Conservation (phyloP, 768 basidiomycete genomes). For the Trametes meyenii region DNA sequence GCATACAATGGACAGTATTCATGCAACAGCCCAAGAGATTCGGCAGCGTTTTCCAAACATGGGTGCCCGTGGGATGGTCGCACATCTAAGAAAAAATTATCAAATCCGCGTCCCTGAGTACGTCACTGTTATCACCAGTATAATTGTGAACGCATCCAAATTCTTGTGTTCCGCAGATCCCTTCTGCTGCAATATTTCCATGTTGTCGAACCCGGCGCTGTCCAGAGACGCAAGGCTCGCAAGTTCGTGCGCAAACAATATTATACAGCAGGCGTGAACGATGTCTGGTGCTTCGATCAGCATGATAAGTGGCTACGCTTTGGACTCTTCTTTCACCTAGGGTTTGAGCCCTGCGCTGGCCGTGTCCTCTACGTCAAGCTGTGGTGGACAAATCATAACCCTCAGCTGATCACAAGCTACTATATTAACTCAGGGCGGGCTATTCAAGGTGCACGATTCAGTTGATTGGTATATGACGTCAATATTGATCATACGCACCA, state of each 20-base stretch:
- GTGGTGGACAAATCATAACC: slow-evolving; percentile 45
- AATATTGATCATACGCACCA: not conserved
- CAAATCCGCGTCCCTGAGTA: too few relatives aligned
- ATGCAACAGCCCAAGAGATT: too few relatives aligned
- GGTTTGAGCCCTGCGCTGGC: slow-evolving; percentile 41
- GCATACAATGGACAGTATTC: too few relatives aligned
- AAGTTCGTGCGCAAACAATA: slow-evolving; percentile 33
- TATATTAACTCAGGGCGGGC: slow-evolving; percentile 36
- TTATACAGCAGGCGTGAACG: slow-evolving; percentile 46
- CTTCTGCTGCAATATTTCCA: not conserved
- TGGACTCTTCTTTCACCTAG: slow-evolving; percentile 41
- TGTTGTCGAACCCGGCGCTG: not conserved
- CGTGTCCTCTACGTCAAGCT: slow-evolving; percentile 40
- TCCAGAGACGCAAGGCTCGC: not conserved
- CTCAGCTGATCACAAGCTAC: slow-evolving; percentile 32
- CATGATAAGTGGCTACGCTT: slow-evolving; percentile 51
- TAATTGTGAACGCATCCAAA: not conserved
- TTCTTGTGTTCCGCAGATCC: not conserved
- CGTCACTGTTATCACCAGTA: not conserved
- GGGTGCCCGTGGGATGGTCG: too few relatives aligned
- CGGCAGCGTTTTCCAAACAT: too few relatives aligned
- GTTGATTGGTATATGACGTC: not conserved
- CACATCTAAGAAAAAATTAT: too few relatives aligned
- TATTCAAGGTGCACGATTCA: slow-evolving; percentile 23
- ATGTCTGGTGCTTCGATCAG: slow-evolving; percentile 43